Conservation (phyloP, 768 basidiomycete species). For the Tylopilus cervinicoccineus region DNA sequence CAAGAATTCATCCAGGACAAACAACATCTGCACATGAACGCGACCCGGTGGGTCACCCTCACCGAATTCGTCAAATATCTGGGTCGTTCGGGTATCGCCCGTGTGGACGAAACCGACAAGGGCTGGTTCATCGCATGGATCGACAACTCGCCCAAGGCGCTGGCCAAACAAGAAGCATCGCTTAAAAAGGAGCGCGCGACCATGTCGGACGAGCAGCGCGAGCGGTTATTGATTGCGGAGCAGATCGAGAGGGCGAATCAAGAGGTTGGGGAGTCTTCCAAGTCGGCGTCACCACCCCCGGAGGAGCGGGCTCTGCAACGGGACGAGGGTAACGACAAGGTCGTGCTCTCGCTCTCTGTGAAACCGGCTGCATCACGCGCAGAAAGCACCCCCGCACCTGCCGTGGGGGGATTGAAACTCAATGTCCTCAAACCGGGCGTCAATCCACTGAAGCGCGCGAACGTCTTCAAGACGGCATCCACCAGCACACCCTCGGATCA, state of each 20-base stretch:
- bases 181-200: neutral
- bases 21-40: slow-evolving; percentile 94
- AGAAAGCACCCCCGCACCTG: slow-evolving; percentile 29
- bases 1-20: slow-evolving; percentile 98
- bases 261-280: slow-evolving; percentile 27
- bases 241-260: slow-evolving; percentile 89
- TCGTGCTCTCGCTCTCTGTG: slow-evolving; percentile 49
- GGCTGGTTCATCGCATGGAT: slow-evolving; percentile 98
- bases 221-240: slow-evolving; percentile 82
- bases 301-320: slow-evolving; percentile 62
- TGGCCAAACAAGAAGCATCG: slow-evolving; percentile 84
- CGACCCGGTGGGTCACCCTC: slow-evolving; percentile 96
- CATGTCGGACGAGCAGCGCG: slow-evolving; percentile 80
- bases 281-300: slow-evolving; percentile 35
- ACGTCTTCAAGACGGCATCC: slow-evolving; percentile 60
- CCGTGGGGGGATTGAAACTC: slow-evolving; percentile 48
- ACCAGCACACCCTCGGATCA: slow-evolving; percentile 29
- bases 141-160: slow-evolving; percentile 90
- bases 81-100: slow-evolving; percentile 78
- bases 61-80: slow-evolving; percentile 94
- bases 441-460: slow-evolving; percentile 70
- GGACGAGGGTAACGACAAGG: slow-evolving; percentile 53
- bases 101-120: slow-evolving; percentile 98
- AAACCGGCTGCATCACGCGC: slow-evolving; percentile 41
- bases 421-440: slow-evolving; percentile 43